Conservation (phyloP, 805 yeast genomes). For the Schwanniomyces sp. region DNA sequence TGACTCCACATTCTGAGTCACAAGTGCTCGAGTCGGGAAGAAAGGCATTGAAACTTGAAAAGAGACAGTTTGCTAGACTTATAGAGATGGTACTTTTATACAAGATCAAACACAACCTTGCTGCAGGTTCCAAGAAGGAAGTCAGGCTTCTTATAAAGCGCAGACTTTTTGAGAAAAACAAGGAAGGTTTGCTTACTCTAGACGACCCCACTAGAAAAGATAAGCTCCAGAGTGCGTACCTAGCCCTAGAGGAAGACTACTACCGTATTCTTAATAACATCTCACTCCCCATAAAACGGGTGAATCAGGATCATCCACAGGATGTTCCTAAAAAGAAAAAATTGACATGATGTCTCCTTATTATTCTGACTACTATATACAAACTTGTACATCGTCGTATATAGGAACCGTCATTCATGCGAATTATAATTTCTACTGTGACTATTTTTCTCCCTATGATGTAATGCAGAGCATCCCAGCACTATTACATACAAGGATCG, state of each 20-base stretch:
- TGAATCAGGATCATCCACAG: neutral
- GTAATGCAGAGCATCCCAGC: neutral
- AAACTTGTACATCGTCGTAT: neutral
- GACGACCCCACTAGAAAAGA: constrained; percentile 64
- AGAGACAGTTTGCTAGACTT: constrained; percentile 74
- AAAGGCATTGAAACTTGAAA: constrained; percentile 56
- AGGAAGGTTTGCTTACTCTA: constrained; percentile 69
- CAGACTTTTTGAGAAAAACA: constrained; percentile 75
- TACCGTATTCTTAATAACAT: constrained; percentile 47
- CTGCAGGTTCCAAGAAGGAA: constrained; percentile 29
- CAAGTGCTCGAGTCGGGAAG: constrained; percentile 44
- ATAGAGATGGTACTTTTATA: constrained; percentile 70
- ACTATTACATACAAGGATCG: neutral
- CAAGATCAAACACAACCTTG: constrained; percentile 24
- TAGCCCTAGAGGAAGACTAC: constrained; percentile 70
- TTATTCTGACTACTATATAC: neutral
- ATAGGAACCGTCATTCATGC: neutral
- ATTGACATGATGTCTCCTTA: neutral
- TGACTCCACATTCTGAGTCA: constrained; percentile 16
- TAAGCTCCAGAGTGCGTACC: constrained; percentile 74
- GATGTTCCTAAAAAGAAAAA: neutral
- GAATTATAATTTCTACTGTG: neutral
- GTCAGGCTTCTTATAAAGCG: constrained; percentile 66
- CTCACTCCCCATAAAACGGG: neutral
- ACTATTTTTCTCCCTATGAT: neutral